Percentiles rank a stretch among this genome's conserved stretches.
These are phyloP conservation scores for Scedosporium apiospermum DNA, from an alignment of 2,329 filamentous ascomycete genomes.

Conservation along the genomic window DNA sequence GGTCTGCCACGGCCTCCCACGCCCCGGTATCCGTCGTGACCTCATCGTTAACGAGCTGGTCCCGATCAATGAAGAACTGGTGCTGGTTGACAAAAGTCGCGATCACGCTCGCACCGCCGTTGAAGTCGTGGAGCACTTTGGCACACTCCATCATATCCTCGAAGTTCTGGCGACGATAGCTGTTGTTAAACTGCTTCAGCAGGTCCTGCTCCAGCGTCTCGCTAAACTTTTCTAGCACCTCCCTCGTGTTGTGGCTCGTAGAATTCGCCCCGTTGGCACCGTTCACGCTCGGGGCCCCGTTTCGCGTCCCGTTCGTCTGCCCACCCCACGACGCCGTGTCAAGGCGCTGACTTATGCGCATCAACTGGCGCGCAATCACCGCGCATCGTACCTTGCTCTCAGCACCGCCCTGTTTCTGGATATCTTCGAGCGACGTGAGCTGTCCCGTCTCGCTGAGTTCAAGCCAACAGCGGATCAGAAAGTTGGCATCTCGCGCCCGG, in stretches of 20 bases:
- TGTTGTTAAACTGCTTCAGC: slow-evolving; percentile 92
- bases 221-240: slow-evolving; percentile 92
- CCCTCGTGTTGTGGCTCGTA: slow-evolving; percentile 60
- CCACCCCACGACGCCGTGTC: slow-evolving; percentile 64
- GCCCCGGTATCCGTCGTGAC: slow-evolving; percentile 64
- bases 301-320: slow-evolving; percentile 49
- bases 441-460: slow-evolving; percentile 88
- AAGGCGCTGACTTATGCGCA: slow-evolving; percentile 86
- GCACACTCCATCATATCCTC: slow-evolving; percentile 98
- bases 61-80: slow-evolving; percentile 96
- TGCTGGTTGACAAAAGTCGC: slow-evolving; percentile 97
- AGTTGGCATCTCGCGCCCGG: slow-evolving; percentile 84
- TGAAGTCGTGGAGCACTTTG: slow-evolving; percentile 89
- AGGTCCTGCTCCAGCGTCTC: slow-evolving; percentile 94
- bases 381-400: slow-evolving; percentile 93
- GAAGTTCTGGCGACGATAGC: slow-evolving; percentile 89
- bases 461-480: slow-evolving; percentile 92
- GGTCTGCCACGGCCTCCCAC: slow-evolving; percentile 90
- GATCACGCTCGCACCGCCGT: slow-evolving; percentile 89
- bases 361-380: slow-evolving; percentile 83
- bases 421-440: slow-evolving; percentile 77
- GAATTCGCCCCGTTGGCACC: slow-evolving; percentile 24
- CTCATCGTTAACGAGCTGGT: slow-evolving; percentile 83
- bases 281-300: slow-evolving; percentile 40
- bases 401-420: slow-evolving; percentile 72